Base-by-base conservation (phyloP, 2,329 filamentous ascomycete genomes). In the Parascedosporium putredinis region DNA sequence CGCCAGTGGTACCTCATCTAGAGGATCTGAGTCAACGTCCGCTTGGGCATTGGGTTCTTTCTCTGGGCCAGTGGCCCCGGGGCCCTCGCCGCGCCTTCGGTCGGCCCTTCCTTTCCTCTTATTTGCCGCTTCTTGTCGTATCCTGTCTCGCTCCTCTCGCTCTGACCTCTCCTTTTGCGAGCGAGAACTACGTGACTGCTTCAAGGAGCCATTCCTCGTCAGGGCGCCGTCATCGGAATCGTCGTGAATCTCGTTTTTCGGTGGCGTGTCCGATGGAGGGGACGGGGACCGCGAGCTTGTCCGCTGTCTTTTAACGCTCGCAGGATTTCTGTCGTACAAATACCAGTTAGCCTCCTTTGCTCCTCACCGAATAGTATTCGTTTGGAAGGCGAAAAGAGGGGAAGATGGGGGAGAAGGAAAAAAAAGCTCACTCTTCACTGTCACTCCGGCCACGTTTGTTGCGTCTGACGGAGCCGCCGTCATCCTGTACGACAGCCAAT, bases 401-500 rank as follows among this genome's bases (percentile, higher is more conserved):
- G n/a, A n/a, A n/a, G n/a, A n/a, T n/a, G n/a, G n/a, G n/a, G n/a
- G 58, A 59, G 51, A 48, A 51, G 25, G 51, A 58, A 53, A 49
- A 51, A 43, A 33, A 45, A 25, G 80, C 88, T 67, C 75, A 97
- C 91, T 95, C 88, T 76, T 96, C 89, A 61, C 88, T 95, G 53
- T 93, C 88, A 60, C 93, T 95, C 54, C 91, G 80, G 54, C 83
- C 84, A 60, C 93, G 76, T 70, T 98, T 98, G 22, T 80, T 76
- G 60, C 86, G 81, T 47, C 52, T 53, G 1, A 70, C 75, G 34
- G 71, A 71, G 48, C 74, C 73, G 31, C 74, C 73, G 31, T 84
- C 81, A 10, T 64, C 62, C 29, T 73, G 65, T 9, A 72, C 71
- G 10, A 71, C 66, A 45, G 76, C 81, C 40, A 94, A 88, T 60